Evolutionary conservation across 1,284 basidiomycete species (phyloP).

Genomic region (Ceratobasidium sp.): DNA sequence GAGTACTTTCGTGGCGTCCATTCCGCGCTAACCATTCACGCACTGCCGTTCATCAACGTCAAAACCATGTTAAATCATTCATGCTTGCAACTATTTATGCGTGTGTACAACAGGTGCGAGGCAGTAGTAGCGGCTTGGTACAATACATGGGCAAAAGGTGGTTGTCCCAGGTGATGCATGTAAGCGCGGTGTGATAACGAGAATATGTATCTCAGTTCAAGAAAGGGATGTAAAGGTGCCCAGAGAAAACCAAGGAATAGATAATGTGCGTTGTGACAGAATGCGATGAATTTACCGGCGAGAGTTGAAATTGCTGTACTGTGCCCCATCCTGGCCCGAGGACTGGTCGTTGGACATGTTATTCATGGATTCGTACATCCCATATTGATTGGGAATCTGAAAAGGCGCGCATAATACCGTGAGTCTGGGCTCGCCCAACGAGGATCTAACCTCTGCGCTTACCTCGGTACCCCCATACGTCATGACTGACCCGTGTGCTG

Average conservation of each 20-base stretch:
- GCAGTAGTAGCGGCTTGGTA: conserved; percentile 16
- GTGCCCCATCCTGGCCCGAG: conserved; percentile 17
- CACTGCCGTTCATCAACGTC: too few relatives aligned
- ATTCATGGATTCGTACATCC: conserved; percentile 30
- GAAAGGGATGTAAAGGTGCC: conserved; percentile 3
- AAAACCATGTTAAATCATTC: not conserved
- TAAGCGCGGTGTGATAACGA: not conserved
- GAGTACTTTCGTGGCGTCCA: not conserved
- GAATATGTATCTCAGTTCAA: not conserved
- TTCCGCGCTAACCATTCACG: too few relatives aligned
- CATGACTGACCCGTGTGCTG: conserved; percentile 34
- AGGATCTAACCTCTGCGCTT: too few relatives aligned
- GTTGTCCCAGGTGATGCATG: conserved; percentile 40
- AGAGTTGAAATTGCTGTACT: conserved; percentile 17
- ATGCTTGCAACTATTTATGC: conserved; percentile 3
- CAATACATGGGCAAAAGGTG: conserved; percentile 35
- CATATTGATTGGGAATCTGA: conserved; percentile 32
- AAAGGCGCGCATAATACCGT: too few relatives aligned
- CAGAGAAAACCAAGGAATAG: not conserved
- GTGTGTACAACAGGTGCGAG: too few relatives aligned
- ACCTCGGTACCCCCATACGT: conserved; percentile 36
- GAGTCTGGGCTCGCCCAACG: too few relatives aligned
- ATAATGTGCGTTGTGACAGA: not conserved
- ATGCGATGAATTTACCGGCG: conserved; percentile 15
- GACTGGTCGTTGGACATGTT: conserved; percentile 20